phyloP scores from a whole-genome alignment of 768 basidiomycete genomes.

The Termitomyces sp. region DNA sequence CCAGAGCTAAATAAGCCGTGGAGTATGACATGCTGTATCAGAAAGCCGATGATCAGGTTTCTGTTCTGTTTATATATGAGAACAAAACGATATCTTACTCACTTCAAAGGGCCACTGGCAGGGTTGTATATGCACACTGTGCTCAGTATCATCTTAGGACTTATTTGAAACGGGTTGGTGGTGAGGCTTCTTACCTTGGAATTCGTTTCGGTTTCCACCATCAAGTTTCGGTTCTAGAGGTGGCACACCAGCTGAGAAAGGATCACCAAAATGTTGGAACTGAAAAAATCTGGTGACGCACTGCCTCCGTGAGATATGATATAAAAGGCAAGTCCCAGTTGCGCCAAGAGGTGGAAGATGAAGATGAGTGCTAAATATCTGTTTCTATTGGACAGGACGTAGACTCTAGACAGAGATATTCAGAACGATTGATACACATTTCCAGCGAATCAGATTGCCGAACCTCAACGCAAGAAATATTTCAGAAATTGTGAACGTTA shows the following conservation, averaged over 20 bases:
- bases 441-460: background rate
- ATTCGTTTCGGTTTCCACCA: background rate
- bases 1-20: constrained; percentile 11
- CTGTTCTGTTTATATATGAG: background rate
- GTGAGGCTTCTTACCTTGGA: background rate
- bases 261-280: background rate
- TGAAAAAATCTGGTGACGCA: background rate
- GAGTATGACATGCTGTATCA: background rate
- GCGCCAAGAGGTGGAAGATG: constrained; percentile 8
- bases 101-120: background rate
- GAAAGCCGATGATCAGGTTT: background rate
- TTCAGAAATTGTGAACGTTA: constrained; percentile 15
- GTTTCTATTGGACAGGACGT: constrained; percentile 14
- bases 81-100: background rate
- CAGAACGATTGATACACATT: too few species aligned
- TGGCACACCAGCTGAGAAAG: too few species aligned
- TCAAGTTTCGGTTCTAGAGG: too few species aligned
- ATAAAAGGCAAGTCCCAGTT: constrained; percentile 12
- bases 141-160: background rate
- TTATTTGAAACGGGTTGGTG: background rate
- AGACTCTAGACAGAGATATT: constrained; percentile 4
- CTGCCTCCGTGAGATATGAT: constrained; percentile 9
- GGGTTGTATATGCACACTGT: background rate
- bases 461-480: constrained; percentile 17
- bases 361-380: constrained; percentile 8